Percentiles rank a stretch among this genome's conserved stretches.
Evolutionary conservation across 1,284 basidiomycete species (phyloP).

Genomic region (Kwoniella shivajii): DNA sequence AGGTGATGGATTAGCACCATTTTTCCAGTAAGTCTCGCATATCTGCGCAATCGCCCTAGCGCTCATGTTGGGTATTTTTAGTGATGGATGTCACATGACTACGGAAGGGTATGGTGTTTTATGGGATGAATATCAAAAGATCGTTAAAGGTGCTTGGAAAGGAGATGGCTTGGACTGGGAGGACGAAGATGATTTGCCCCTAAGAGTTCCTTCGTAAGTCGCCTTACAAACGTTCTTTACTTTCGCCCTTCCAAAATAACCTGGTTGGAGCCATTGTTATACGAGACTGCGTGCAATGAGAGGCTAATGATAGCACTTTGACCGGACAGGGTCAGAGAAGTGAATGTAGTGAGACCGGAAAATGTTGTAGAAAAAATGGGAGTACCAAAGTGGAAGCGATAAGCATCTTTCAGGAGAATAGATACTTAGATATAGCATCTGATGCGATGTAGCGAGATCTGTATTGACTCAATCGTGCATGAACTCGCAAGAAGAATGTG

Average conservation of each 20-base stretch:
- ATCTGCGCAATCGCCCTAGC: too few relatives aligned
- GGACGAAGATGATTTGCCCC: constrained; percentile 32
- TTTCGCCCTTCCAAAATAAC: neutral
- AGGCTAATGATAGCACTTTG: constrained; percentile 10
- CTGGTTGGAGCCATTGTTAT: neutral
- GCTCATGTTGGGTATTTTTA: too few relatives aligned
- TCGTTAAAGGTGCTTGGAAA: constrained; percentile 61
- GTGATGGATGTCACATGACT: constrained; percentile 78
- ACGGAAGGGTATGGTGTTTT: constrained; percentile 70
- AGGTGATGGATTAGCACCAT: constrained; percentile 58
- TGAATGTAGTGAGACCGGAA: too few relatives aligned
- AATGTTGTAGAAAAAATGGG: too few relatives aligned
- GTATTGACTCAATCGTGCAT: too few relatives aligned
- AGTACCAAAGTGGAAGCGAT: too few relatives aligned
- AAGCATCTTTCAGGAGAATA: too few relatives aligned
- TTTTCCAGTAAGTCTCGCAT: constrained; percentile 34
- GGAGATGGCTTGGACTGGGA: constrained; percentile 42
- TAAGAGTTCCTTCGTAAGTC: constrained; percentile 29
- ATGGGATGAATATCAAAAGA: constrained; percentile 64
- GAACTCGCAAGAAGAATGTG: too few relatives aligned
- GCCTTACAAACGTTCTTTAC: neutral
- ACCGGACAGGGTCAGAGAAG: constrained; percentile 18
- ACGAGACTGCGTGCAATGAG: too few relatives aligned
- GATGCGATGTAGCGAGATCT: too few relatives aligned
- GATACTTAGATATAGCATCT: too few relatives aligned